A percentile compares a stretch with the other conserved stretches of the same genome.
Conservation (phyloP, 768 basidiomycete species). For the Scleroderma bovista region DNA sequence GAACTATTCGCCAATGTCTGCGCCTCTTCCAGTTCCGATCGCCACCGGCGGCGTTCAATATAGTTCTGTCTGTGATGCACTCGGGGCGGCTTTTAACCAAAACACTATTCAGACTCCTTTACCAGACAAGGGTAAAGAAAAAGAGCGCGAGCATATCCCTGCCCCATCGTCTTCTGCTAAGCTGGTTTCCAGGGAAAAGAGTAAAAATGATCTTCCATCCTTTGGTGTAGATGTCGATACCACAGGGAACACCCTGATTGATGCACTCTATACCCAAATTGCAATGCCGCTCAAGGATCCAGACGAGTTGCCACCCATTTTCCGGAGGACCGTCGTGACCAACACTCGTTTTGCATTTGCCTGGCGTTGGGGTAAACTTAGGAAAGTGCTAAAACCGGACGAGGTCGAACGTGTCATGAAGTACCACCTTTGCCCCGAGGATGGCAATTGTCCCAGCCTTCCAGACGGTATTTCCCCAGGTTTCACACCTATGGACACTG, state of each 20-base stretch:
- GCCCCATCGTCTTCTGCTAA: not conserved
- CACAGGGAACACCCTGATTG: not conserved
- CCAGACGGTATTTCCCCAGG: not conserved
- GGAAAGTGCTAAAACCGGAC: slow-evolving; percentile 7
- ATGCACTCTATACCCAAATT: slow-evolving; percentile 7
- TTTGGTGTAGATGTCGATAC: slow-evolving; percentile 1
- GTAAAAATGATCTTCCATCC: not conserved
- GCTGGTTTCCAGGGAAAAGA: not conserved
- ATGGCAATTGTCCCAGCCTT: slow-evolving; percentile 3
- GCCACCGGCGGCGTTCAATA: not conserved
- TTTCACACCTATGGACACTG: slow-evolving; percentile 5
- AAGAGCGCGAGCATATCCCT: slow-evolving; percentile 12
- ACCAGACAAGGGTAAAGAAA: slow-evolving; percentile 13
- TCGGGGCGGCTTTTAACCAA: not conserved
- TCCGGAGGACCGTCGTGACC: slow-evolving; percentile 7
- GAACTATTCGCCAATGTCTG: slow-evolving; percentile 11
- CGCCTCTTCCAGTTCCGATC: not conserved
- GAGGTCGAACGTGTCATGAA: slow-evolving; percentile 5
- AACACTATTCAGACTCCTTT: not conserved
- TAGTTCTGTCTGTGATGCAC: not conserved
- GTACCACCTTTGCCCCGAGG: not conserved
- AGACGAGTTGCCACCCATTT: slow-evolving; percentile 14
- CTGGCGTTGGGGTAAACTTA: slow-evolving; percentile 13
- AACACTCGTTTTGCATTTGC: slow-evolving; percentile 23
- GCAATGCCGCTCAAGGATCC: slow-evolving; percentile 12